These are phyloP conservation scores for Paxillus ammoniavirescens DNA, from an alignment of 768 basidiomycete genomes.

Conservation along the genomic window DNA sequence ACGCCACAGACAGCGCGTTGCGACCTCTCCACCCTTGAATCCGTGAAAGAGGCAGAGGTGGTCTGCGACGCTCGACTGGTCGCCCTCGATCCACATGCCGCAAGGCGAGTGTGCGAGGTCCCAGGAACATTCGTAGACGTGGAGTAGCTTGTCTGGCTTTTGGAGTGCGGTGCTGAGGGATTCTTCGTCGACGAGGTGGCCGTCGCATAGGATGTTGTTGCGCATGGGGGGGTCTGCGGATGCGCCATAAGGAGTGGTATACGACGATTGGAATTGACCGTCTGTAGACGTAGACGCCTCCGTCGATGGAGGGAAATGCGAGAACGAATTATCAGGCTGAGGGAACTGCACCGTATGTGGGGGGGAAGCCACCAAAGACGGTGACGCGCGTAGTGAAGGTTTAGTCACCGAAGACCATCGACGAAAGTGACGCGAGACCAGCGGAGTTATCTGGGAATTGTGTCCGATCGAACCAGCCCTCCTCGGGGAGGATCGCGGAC, in stretches of 20 bases:
- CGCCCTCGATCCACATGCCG: conserved; percentile 35
- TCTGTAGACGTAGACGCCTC: conserved; percentile 26
- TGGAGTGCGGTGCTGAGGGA: conserved; percentile 23
- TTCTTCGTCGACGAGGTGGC: conserved; percentile 27
- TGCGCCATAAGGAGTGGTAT: conserved; percentile 16
- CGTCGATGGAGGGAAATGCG: conserved; percentile 18
- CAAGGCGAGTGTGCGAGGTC: conserved; percentile 22
- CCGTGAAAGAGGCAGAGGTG: conserved; percentile 31
- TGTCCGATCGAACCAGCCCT: conserved; percentile 33
- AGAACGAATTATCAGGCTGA: conserved; percentile 9
- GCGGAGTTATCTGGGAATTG: conserved; percentile 28
- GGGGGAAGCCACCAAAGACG: conserved; percentile 14
- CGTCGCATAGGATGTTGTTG: conserved; percentile 24
- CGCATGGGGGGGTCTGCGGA: conserved; percentile 14
- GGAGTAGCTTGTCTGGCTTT: conserved; percentile 20
- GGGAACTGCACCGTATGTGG: conserved; percentile 15
- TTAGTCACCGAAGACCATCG: conserved; percentile 32
- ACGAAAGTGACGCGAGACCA: conserved; percentile 27
- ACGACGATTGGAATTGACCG: conserved; percentile 8
- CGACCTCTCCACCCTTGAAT: conserved; percentile 29
- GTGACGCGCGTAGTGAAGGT: conserved; percentile 22
- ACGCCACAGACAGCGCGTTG: conserved; percentile 31
- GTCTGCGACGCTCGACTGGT: conserved; percentile 32
- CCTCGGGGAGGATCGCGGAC: conserved; percentile 32
- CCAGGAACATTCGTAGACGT: conserved; percentile 34